These are phyloP conservation scores for Dioscorea dumetorum DNA, from an alignment of 106 monocot genomes.

Conservation along the genomic window DNA sequence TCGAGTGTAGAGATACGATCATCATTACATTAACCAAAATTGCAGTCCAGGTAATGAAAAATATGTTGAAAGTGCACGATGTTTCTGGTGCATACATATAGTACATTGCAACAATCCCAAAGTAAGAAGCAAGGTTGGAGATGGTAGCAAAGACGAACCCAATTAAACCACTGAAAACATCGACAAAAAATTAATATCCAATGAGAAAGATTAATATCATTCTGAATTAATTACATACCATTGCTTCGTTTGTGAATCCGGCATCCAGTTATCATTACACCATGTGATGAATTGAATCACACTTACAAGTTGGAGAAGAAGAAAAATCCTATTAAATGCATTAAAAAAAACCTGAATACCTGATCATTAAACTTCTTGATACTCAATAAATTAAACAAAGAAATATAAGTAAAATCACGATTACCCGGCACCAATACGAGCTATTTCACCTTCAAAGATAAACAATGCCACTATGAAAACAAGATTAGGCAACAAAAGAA, in stretches of 20 bases:
- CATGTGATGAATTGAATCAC: constrained; percentile 52
- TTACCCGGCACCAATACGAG: constrained; percentile 75
- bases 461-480: neutral
- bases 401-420: neutral
- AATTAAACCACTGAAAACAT: constrained; percentile 31
- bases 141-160: constrained; percentile 57
- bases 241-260: constrained; percentile 29
- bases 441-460: constrained; percentile 59
- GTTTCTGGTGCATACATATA: constrained; percentile 28
- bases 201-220: neutral
- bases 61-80: constrained; percentile 49
- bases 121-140: constrained; percentile 36
- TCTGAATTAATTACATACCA: constrained; percentile 23
- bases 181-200: neutral
- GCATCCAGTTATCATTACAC: constrained; percentile 47
- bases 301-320: constrained; percentile 71
- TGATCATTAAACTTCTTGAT: neutral
- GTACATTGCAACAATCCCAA: constrained; percentile 43
- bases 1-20: constrained; percentile 55
- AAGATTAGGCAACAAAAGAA: neutral
- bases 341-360: neutral
- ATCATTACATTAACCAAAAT: constrained; percentile 55
- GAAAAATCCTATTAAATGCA: constrained; percentile 48
- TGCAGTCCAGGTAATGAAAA: constrained; percentile 64
- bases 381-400: neutral